Evolutionary conservation across 2,329 filamentous ascomycete genomes (phyloP).

Genomic region (Pyrenophora teres): DNA sequence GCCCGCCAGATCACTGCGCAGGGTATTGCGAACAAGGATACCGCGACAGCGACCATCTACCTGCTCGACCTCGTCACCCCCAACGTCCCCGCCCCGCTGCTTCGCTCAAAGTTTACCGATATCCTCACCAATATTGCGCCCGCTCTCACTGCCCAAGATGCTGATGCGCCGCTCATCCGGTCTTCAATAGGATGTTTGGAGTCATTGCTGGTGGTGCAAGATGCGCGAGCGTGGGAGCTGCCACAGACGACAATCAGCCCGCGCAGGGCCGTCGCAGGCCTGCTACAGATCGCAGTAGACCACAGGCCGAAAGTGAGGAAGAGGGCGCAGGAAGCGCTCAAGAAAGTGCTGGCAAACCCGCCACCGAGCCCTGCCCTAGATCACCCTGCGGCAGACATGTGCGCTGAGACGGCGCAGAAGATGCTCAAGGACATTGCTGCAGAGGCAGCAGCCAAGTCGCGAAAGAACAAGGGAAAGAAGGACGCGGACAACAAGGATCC

Average conservation of each 20-base stretch:
- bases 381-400: constrained; percentile 94
- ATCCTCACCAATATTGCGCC: constrained; percentile 87
- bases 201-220: constrained; percentile 87
- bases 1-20: constrained; percentile 71
- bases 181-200: constrained; percentile 93
- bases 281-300: constrained; percentile 84
- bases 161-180: constrained; percentile 83
- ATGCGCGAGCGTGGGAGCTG: constrained; percentile 84
- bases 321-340: constrained; percentile 86
- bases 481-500: constrained; percentile 72
- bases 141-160: constrained; percentile 76
- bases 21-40: constrained; percentile 76
- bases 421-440: constrained; percentile 78
- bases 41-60: constrained; percentile 87
- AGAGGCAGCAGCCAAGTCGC: constrained; percentile 72
- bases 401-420: constrained; percentile 85
- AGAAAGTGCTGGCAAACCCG: constrained; percentile 79
- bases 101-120: constrained; percentile 92
- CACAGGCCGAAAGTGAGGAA: constrained; percentile 91
- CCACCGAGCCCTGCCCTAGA: constrained; percentile 91
- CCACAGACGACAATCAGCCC: constrained; percentile 83
- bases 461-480: constrained; percentile 60
- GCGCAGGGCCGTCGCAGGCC: constrained; percentile 81
- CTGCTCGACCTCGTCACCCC: constrained; percentile 91
- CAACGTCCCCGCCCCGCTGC: constrained; percentile 80